phyloP scores from a whole-genome alignment of 1,284 basidiomycete species.

The Pseudozyma sp. region DNA sequence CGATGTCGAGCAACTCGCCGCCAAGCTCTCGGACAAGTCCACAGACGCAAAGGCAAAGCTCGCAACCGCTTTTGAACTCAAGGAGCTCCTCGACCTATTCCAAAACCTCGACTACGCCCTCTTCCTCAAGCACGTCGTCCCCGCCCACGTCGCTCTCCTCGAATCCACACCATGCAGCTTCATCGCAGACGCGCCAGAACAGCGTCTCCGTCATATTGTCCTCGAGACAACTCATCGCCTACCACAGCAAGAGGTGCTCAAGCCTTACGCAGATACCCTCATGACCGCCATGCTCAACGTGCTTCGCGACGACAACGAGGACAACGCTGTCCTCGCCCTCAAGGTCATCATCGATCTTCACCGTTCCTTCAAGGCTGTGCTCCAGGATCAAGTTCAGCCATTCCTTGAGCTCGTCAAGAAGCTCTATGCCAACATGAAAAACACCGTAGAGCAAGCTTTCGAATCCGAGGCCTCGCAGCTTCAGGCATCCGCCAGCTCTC shows the following conservation, averaged over 20 bases:
- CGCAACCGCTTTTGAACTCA: slow-evolving; percentile 58
- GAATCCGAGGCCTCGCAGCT: slow-evolving; percentile 59
- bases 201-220: slow-evolving; percentile 74
- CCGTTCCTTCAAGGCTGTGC: slow-evolving; percentile 70
- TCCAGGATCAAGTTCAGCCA: slow-evolving; percentile 82
- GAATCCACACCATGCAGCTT: slow-evolving; percentile 81
- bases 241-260: slow-evolving; percentile 82
- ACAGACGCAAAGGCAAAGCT: slow-evolving; percentile 53
- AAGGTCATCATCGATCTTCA: slow-evolving; percentile 87
- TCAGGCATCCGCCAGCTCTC: slow-evolving; percentile 8
- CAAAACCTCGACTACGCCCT: slow-evolving; percentile 77
- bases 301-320: slow-evolving; percentile 92
- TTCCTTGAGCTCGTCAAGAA: slow-evolving; percentile 82
- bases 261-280: slow-evolving; percentile 78
- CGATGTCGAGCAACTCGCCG: slow-evolving; percentile 47
- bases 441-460: slow-evolving; percentile 82
- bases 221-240: slow-evolving; percentile 78
- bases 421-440: slow-evolving; percentile 81
- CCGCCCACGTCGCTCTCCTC: slow-evolving; percentile 82
- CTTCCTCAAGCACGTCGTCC: slow-evolving; percentile 75
- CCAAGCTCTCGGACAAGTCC: slow-evolving; percentile 41
- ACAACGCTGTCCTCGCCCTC: slow-evolving; percentile 89
- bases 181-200: slow-evolving; percentile 83
- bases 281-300: slow-evolving; percentile 81
- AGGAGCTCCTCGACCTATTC: slow-evolving; percentile 62